Base-by-base conservation (phyloP, 192 early-diverging fungal genomes). In the Coemansia sp. region DNA sequence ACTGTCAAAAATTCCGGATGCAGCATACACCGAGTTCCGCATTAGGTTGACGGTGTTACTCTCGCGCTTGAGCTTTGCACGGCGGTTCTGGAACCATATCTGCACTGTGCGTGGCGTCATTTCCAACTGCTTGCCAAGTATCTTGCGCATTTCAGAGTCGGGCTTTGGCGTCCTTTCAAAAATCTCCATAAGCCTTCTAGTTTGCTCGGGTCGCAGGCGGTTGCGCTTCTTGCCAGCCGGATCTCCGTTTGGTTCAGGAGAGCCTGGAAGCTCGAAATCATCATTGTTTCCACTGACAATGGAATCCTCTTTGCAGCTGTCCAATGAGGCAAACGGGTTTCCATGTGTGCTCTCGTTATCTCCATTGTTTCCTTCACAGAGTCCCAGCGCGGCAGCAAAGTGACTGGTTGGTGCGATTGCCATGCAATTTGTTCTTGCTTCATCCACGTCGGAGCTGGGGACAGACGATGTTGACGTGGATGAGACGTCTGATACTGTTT, bases 61-160 rank as follows among this genome's bases (percentile, higher is more conserved):
- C 63, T 93, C 88, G 42, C 88, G 83, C 77, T 94, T 94, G 50
- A 89, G 85, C 76, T 96, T 96, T 40, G 94, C 94, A 42, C 94
- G 85, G 17, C 92, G 88, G 72, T 94, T 94, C 69, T 94, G 93
- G 79, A 94, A 94, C 94, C 92, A 93, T 25, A 93, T 88, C 68
- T 93, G 92, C 22, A 93, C 86, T 1, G 86, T 89, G 44, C 91
- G 81, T 1, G 91, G 85, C 25, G 87, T 85, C 85, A 93, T 88
- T 17, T 83, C 86, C 41, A 92, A 68, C 71, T 90, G 67, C 53
- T 85, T 74, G 10, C 90, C 89, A 20, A 93, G 79, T 16, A 73
- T 59, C 53, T 79, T 78, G 51, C 92, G 89, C 37, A 85, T 79
- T 10, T 84, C 87, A 4, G 89, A 79, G 67, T 83, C 86, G 1